Conservation (phyloP, 2,329 filamentous ascomycete genomes). For the Sporothrix phasma region DNA sequence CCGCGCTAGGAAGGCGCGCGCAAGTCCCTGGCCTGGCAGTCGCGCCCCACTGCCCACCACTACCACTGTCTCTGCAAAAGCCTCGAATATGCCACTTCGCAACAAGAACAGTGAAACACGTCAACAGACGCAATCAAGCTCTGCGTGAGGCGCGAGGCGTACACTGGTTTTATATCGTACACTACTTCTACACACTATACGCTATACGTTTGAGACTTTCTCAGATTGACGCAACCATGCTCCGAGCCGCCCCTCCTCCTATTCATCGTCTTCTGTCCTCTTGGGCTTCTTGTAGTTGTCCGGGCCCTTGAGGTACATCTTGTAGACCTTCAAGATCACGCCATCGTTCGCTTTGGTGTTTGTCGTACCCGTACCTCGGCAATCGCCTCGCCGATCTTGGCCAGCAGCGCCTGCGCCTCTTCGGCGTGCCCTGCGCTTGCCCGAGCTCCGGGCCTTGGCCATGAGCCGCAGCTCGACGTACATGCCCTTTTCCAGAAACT, state of each 20-base stretch:
- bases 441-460: constrained; percentile 52
- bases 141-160: too few species aligned
- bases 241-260: neutral
- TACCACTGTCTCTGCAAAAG: too few species aligned
- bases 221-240: too few species aligned
- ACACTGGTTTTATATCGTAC: too few species aligned
- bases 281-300: neutral
- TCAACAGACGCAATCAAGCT: too few species aligned
- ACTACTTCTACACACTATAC: too few species aligned
- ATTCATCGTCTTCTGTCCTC: neutral
- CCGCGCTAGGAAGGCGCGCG: constrained; percentile 7
- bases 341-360: constrained; percentile 36
- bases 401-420: constrained; percentile 51
- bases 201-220: too few species aligned
- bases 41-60: neutral
- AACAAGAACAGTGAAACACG: neutral
- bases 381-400: constrained; percentile 28
- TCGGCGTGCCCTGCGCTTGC: constrained; percentile 48
- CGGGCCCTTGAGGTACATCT: constrained; percentile 32
- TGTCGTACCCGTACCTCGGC: constrained; percentile 28
- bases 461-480: constrained; percentile 65
- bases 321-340: constrained; percentile 29
- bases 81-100: neutral
- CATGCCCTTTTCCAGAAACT: constrained; percentile 64
- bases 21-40: neutral